Conservation (phyloP, 2,329 filamentous ascomycete genomes). For the Hypoxylon sp. region DNA sequence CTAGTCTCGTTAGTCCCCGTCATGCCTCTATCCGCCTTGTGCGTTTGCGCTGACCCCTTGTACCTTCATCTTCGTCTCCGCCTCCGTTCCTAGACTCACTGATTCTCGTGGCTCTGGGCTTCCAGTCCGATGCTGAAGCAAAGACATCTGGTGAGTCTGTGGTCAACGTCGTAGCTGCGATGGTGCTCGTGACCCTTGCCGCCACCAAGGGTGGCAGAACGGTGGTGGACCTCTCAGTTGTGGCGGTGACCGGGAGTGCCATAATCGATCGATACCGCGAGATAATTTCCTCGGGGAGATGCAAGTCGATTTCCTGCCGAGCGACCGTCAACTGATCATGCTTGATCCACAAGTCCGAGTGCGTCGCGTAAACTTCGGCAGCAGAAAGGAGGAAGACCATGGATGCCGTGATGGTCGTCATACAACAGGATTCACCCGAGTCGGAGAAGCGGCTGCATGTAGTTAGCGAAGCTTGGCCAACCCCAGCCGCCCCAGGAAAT, state of each 20-base stretch:
- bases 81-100: not conserved
- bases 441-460: conserved; percentile 41
- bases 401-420: conserved; percentile 39
- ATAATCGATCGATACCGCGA: conserved; percentile 41
- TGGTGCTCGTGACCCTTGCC: conserved; percentile 7
- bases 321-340: conserved; percentile 43
- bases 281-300: conserved; percentile 36
- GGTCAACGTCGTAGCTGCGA: conserved; percentile 5
- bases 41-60: too few species aligned
- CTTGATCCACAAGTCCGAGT: conserved; percentile 40
- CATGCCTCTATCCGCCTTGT: not conserved
- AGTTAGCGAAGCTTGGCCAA: conserved; percentile 10
- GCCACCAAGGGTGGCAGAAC: not conserved
- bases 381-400: conserved; percentile 44
- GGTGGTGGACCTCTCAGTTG: not conserved
- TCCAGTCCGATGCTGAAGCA: too few species aligned
- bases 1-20: not conserved
- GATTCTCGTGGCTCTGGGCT: not conserved
- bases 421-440: conserved; percentile 38
- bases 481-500: too few species aligned
- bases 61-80: too few species aligned
- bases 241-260: conserved; percentile 28
- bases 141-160: not conserved
- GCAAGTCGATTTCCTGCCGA: conserved; percentile 41
- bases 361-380: conserved; percentile 42